Evolutionary conservation across 306 rosid genomes (phyloP).

Genomic region (Canavalia ensiformis): DNA sequence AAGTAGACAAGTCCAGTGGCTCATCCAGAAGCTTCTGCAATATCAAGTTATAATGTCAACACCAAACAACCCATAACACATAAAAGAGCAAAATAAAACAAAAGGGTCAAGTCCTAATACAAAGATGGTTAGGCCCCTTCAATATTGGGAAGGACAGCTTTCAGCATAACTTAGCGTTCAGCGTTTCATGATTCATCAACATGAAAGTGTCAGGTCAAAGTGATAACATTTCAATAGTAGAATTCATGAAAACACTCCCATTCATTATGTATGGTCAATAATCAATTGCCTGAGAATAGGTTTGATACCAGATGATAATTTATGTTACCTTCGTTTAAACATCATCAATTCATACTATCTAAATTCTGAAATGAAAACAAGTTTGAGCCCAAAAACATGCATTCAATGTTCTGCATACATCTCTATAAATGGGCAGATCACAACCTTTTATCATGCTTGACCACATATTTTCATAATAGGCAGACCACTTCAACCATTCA

Average conservation of each 20-base stretch:
- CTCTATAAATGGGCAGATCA: neutral
- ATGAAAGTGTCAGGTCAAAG: neutral
- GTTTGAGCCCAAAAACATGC: conserved; percentile 13
- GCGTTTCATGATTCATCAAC: neutral
- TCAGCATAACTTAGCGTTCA: conserved; percentile 12
- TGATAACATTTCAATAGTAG: neutral
- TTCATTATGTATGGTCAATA: neutral
- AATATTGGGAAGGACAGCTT: conserved; percentile 5
- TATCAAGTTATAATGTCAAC: conserved; percentile 32
- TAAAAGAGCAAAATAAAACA: conserved; percentile 2
- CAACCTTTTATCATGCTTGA: neutral
- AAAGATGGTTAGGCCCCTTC: conserved; percentile 24
- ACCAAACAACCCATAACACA: conserved; percentile 22
- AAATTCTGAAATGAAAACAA: conserved; percentile 25
- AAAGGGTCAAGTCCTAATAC: neutral
- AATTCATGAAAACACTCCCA: conserved; percentile 7
- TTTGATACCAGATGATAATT: conserved; percentile 12
- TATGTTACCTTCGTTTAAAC: neutral
- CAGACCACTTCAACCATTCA: neutral
- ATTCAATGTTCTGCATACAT: neutral
- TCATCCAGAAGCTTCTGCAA: conserved; percentile 9
- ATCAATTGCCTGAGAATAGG: neutral
- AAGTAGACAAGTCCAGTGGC: conserved; percentile 19
- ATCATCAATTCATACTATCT: conserved; percentile 1
- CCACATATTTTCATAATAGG: neutral